These are phyloP conservation scores for Curvularia hawaiiensis DNA, from an alignment of 2,329 filamentous ascomycete genomes.

Conservation along the genomic window DNA sequence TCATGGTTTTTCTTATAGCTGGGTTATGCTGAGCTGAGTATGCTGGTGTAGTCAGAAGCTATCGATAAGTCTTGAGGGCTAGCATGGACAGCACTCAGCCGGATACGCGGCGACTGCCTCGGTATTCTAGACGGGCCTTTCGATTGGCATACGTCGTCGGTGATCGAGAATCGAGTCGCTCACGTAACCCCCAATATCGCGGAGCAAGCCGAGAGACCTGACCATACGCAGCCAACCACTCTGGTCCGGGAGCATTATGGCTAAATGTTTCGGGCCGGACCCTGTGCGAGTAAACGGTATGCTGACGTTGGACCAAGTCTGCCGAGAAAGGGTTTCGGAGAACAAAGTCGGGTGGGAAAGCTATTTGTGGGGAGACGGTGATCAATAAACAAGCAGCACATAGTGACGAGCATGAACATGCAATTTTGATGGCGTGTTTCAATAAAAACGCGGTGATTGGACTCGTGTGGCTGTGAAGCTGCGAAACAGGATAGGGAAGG, in stretches of 20 bases:
- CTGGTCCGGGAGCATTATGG: not conserved
- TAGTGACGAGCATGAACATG: not conserved
- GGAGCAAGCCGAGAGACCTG: not conserved
- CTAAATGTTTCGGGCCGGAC: slow-evolving; percentile 5
- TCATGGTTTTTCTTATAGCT: not conserved
- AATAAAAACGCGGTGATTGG: not conserved
- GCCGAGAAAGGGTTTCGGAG: not conserved
- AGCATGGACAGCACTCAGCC: not conserved
- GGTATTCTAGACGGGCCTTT: slow-evolving; percentile 3
- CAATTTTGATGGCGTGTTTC: not conserved
- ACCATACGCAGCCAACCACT: not conserved
- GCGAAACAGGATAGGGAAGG: not conserved
- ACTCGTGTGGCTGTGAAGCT: slow-evolving; percentile 1
- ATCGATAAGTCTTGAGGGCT: not conserved
- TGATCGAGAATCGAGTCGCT: not conserved
- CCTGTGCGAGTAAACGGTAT: not conserved
- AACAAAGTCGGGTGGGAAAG: not conserved
- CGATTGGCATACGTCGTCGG: not conserved
- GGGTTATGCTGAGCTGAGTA: not conserved
- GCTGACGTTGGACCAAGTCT: slow-evolving; percentile 4
- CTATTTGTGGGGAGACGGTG: slow-evolving; percentile 1
- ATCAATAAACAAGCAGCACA: not conserved
- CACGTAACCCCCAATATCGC: slow-evolving; percentile 2
- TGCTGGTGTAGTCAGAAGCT: not conserved
- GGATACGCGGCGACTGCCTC: not conserved